Percentiles rank a stretch among this genome's conserved stretches.
Evolutionary conservation across 2,329 filamentous ascomycete genomes (phyloP).

Genomic region (Metarhizium guizhouense): DNA sequence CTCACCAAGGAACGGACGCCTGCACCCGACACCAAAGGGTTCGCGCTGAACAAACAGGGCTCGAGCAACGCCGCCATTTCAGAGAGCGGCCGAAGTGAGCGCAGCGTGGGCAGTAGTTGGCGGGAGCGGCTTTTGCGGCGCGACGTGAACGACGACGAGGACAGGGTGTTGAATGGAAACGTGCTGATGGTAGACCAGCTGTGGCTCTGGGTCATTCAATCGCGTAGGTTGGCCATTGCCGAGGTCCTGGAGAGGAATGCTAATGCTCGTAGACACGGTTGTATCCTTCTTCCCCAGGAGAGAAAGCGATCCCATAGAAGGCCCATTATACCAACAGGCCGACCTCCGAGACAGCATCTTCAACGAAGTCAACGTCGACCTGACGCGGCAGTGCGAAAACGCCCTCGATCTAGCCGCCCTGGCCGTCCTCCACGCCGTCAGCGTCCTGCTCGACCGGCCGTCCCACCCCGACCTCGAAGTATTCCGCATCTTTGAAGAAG

Average conservation of each 20-base stretch:
- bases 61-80: constrained; percentile 20
- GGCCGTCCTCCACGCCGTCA: constrained; percentile 53
- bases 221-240: constrained; percentile 27
- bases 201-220: constrained; percentile 52
- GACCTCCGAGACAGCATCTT: constrained; percentile 56
- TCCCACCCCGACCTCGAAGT: constrained; percentile 54
- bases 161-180: constrained; percentile 41
- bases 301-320: constrained; percentile 45
- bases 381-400: constrained; percentile 53
- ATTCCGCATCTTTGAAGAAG: constrained; percentile 58
- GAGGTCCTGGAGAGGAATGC: background rate
- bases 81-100: constrained; percentile 16
- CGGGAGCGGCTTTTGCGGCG: constrained; percentile 14
- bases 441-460: constrained; percentile 49
- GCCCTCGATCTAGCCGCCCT: constrained; percentile 53
- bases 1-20: constrained; percentile 41
- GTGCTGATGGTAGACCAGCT: constrained; percentile 60
- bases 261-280: constrained; percentile 33
- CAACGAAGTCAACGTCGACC: constrained; percentile 56
- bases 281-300: constrained; percentile 47
- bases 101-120: constrained; percentile 17
- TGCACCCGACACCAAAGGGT: constrained; percentile 12
- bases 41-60: constrained; percentile 17
- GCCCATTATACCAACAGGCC: constrained; percentile 48
- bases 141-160: constrained; percentile 15